These are phyloP conservation scores for Fraxinus pennsylvanica DNA, from an alignment of 257 asterid genomes.

Conservation along the genomic window DNA sequence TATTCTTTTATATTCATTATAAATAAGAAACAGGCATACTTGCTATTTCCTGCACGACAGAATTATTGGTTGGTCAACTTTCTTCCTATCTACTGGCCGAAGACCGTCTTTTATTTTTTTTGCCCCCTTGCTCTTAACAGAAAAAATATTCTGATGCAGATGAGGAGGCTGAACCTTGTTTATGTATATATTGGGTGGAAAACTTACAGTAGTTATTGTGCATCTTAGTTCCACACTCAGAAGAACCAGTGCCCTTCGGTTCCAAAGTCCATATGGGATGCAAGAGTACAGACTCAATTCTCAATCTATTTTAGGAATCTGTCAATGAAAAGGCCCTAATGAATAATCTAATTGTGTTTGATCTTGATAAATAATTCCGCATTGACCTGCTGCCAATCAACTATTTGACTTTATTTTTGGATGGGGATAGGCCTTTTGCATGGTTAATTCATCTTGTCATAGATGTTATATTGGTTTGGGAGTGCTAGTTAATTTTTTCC, in stretches of 20 bases:
- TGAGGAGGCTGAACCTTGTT: too few species aligned
- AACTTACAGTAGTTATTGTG: neutral
- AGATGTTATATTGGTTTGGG: neutral
- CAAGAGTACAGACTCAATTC: neutral
- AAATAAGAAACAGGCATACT: neutral
- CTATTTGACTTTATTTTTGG: neutral
- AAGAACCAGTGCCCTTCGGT: neutral
- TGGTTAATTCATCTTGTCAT: neutral
- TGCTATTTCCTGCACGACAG: too few species aligned
- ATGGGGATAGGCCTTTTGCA: neutral
- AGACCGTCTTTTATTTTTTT: neutral
- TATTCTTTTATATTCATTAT: neutral
- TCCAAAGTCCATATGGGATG: neutral
- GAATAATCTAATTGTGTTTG: neutral
- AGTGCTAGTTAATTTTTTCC: neutral
- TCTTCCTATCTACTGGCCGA: neutral
- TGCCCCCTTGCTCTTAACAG: neutral
- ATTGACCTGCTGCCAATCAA: neutral
- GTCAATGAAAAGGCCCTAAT: neutral
- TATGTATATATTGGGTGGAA: neutral
- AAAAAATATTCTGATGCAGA: neutral
- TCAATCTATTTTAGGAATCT: neutral
- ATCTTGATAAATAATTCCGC: neutral
- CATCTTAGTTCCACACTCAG: neutral
- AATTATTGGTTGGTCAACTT: neutral